A percentile compares a stretch with the other conserved stretches of the same genome.
Evolutionary conservation across 2,329 filamentous ascomycete species (phyloP).

Genomic region (Neonectria magnoliae): DNA sequence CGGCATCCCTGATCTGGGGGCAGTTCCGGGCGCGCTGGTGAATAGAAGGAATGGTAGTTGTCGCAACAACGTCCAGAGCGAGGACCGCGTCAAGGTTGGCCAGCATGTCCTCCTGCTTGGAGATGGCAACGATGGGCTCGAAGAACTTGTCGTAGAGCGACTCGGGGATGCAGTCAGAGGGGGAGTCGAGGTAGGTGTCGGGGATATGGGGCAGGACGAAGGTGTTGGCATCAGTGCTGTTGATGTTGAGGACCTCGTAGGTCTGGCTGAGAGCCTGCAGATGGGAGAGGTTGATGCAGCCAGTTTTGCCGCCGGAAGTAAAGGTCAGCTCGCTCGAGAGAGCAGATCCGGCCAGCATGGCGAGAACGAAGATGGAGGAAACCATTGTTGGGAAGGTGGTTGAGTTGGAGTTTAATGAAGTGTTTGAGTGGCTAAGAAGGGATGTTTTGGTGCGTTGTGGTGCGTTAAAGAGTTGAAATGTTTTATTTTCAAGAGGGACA

Average conservation of each 20-base stretch:
- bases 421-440: neutral
- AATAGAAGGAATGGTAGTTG: neutral
- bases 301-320: slow-evolving; percentile 2
- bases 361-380: slow-evolving; percentile 13
- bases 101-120: slow-evolving; percentile 27
- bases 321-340: slow-evolving; percentile 15
- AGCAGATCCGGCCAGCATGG: slow-evolving; percentile 7
- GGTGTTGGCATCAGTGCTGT: neutral
- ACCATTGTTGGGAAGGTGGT: slow-evolving; percentile 5
- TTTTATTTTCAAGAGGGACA: neutral
- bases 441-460: neutral
- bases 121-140: slow-evolving; percentile 25
- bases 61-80: neutral
- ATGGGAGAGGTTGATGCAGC: slow-evolving; percentile 24
- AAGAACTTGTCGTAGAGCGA: slow-evolving; percentile 29
- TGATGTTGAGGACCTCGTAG: slow-evolving; percentile 11
- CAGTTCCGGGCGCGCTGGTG: slow-evolving; percentile 22
- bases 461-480: neutral
- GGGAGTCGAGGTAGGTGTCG: slow-evolving; percentile 14
- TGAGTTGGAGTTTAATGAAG: neutral
- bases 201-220: slow-evolving; percentile 17
- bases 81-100: slow-evolving; percentile 14
- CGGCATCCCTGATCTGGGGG: slow-evolving; percentile 18
- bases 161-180: slow-evolving; percentile 23
- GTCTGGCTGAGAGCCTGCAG: slow-evolving; percentile 28